A percentile compares a stretch with the other conserved stretches of the same genome.
phyloP scores from a whole-genome alignment of 2,329 filamentous ascomycete genomes.

The Triangularia setosa region DNA sequence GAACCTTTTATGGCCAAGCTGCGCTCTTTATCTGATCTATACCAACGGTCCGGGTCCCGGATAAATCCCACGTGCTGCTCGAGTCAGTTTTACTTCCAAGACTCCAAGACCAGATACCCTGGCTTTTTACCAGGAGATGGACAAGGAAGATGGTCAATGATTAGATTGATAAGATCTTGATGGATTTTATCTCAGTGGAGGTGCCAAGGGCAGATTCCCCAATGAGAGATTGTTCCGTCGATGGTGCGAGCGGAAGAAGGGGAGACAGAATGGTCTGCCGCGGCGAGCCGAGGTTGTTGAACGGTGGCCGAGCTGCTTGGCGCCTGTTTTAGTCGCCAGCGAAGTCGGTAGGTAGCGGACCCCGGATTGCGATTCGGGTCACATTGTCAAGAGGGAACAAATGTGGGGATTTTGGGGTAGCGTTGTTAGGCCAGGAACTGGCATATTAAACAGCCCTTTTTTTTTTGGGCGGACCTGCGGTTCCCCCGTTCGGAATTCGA shows the following conservation, averaged over 20 bases:
- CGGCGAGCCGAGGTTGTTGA: not conserved
- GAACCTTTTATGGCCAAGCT: not conserved
- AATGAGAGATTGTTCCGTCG: not conserved
- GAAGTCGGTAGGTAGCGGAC: not conserved
- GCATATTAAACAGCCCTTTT: not conserved
- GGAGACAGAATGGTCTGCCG: not conserved
- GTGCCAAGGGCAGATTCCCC: not conserved
- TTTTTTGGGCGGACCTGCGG: not conserved
- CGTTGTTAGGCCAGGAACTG: not conserved
- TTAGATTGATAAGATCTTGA: conserved; percentile 2
- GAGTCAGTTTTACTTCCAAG: not conserved
- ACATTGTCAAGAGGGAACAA: not conserved
- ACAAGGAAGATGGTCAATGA: not conserved
- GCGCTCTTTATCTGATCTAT: not conserved
- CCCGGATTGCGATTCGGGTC: not conserved
- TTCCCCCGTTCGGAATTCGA: not conserved
- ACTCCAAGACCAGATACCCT: not conserved
- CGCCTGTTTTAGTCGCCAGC: not conserved
- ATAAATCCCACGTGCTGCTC: not conserved
- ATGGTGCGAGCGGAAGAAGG: not conserved
- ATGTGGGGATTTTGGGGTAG: not conserved
- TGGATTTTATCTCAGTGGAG: not conserved
- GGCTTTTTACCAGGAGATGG: not conserved
- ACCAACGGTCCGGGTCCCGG: not conserved
- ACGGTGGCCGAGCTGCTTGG: not conserved